Evolutionary conservation across 352 stramenopile species (phyloP), one percentile per base, ranked within the genome.

Genomic region (Blastocystis sp.): DNA sequence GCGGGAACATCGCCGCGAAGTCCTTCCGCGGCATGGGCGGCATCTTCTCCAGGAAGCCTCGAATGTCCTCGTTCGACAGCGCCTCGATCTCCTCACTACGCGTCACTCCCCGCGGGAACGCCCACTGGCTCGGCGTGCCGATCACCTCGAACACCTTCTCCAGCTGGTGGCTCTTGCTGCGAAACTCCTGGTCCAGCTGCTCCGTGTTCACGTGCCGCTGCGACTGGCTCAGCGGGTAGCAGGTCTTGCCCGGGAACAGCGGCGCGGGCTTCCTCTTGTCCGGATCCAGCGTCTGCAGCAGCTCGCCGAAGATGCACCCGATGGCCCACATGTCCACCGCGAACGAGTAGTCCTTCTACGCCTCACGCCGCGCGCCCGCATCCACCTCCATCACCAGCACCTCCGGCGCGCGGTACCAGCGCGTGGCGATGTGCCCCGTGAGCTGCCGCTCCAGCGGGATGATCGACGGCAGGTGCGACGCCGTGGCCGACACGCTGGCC

Each of bases 271-370:
- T 84, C 56, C 23, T 11, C 4, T 59, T 23, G 5, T 7, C 59
- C 7, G 78, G 78, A 38, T 88, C 78, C 41, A 88, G 52, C 10
- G 78, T 88, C 53, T 88, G 78, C 48, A 88, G 60, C 34, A 88
- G 52, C 60, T 88, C 78, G 34, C 61, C 96, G 21, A 99, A 91
- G 86, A 99, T 98, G 92, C 96, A 99, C 10, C 97, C 96, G 66
- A 99, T 90, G 69, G 95, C 98, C 96, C 97, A 99, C 93, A 98
- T 98, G 91, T 99, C 97, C 86, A 99, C 98, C 17, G 95, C 94
- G 56, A 96, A 95, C 76, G 92, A 94, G 91, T 99, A 99, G 56
- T 69, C 3, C 21, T 70, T 84, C 78, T 92, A 90, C 21, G 90
- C 19, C 65, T 84, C 40, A 84, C 34, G 19, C 21, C 2, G 28